These are phyloP conservation scores for Polyporus tsugae DNA, from an alignment of 1,284 basidiomycete species.

Conservation along the genomic window DNA sequence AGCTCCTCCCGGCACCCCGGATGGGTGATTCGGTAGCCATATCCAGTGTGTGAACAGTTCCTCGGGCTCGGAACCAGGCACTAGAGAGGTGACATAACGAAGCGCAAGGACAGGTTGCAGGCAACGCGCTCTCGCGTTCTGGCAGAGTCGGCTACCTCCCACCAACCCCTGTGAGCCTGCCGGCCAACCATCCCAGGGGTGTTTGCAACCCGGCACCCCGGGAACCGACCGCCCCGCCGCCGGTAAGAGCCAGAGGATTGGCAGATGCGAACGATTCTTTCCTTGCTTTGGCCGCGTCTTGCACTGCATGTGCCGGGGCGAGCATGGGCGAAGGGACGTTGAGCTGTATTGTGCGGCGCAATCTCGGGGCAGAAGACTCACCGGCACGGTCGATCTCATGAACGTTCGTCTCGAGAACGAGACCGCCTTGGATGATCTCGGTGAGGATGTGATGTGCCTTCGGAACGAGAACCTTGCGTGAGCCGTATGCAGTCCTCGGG, in stretches of 20 bases:
- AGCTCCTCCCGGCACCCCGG: conserved; percentile 16
- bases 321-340: conserved; percentile 3
- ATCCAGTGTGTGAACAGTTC: conserved; percentile 23
- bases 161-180: conserved; percentile 70
- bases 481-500: neutral
- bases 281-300: conserved; percentile 70
- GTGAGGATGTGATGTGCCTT: conserved; percentile 94
- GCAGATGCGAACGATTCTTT: conserved; percentile 79
- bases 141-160: conserved; percentile 48
- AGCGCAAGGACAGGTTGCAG: conserved; percentile 6
- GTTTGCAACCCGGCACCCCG: conserved; percentile 70
- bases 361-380: conserved; percentile 47
- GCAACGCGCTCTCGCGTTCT: conserved; percentile 13
- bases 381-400: conserved; percentile 86
- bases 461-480: conserved; percentile 17
- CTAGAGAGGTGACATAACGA: conserved; percentile 2
- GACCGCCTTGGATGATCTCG: conserved; percentile 96
- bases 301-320: conserved; percentile 53
- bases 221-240: conserved; percentile 61
- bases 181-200: conserved; percentile 83
- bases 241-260: conserved; percentile 78
- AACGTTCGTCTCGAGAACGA: conserved; percentile 98
- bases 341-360: neutral
- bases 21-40: conserved; percentile 18
- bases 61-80: conserved; percentile 21